A percentile compares a stretch with the other conserved stretches of the same genome.
Conservation (phyloP, 2,329 filamentous ascomycete genomes). For the Fusarium avenaceum region DNA sequence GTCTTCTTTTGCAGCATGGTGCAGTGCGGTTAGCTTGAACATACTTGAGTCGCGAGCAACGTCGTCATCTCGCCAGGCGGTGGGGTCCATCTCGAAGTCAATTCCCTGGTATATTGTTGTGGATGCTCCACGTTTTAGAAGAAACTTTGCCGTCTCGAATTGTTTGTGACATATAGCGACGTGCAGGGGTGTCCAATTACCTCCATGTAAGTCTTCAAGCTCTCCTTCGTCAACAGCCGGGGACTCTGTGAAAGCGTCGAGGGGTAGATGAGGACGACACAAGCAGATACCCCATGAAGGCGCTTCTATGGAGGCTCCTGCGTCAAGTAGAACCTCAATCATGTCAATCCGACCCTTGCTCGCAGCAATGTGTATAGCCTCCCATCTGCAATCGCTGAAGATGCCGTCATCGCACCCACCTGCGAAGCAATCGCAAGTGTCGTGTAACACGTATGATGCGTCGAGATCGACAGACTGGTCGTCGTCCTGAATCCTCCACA, state of each 20-base stretch:
- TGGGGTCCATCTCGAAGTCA: conserved; percentile 44
- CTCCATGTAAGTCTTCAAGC: conserved; percentile 47
- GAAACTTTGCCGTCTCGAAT: conserved; percentile 45
- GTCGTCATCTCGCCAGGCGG: conserved; percentile 43
- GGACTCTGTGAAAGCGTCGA: conserved; percentile 46
- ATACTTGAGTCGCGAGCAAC: conserved; percentile 33
- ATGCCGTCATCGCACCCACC: conserved; percentile 49
- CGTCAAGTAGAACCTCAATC: conserved; percentile 45
- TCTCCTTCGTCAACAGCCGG: conserved; percentile 47
- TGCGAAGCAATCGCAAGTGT: conserved; percentile 47
- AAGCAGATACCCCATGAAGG: conserved; percentile 48
- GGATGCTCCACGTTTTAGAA: conserved; percentile 45
- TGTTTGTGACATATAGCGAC: conserved; percentile 47
- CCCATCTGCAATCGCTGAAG: conserved; percentile 49
- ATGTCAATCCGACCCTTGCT: conserved; percentile 49
- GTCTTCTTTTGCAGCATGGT: conserved; percentile 44
- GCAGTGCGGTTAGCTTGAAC: conserved; percentile 46
- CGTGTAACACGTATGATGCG: conserved; percentile 43
- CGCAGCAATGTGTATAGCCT: conserved; percentile 48
- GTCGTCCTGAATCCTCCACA: conserved; percentile 47
- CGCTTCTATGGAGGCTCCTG: conserved; percentile 44
- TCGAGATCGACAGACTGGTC: conserved; percentile 48
- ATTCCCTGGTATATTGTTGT: conserved; percentile 46
- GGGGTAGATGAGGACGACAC: conserved; percentile 48
- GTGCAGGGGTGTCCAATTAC: conserved; percentile 49